Percentiles rank a stretch among this genome's conserved stretches.
Evolutionary conservation across 164 flowering plant genomes (phyloP).

Genomic region (Vitis rotundifolia): DNA sequence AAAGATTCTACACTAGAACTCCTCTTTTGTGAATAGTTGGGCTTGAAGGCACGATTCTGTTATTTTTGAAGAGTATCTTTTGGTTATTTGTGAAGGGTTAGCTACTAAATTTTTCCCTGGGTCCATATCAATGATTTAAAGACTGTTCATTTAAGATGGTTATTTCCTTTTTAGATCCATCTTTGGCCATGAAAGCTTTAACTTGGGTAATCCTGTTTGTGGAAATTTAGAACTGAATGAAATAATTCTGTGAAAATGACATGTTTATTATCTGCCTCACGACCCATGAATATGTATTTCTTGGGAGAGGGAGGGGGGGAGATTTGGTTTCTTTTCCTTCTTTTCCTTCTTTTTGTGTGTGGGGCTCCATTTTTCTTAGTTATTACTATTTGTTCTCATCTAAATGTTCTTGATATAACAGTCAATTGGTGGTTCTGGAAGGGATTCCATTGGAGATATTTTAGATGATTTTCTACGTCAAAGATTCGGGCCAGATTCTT

Average conservation of each 20-base stretch:
- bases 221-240: background rate
- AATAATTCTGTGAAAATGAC: background rate
- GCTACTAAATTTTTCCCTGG: too few relatives aligned
- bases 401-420: constrained; percentile 28
- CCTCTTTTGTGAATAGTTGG: too few relatives aligned
- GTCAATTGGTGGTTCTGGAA: constrained; percentile 56
- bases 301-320: too few relatives aligned
- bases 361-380: background rate
- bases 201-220: background rate
- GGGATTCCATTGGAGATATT: constrained; percentile 55
- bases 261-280: background rate
- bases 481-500: constrained; percentile 77
- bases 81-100: too few relatives aligned
- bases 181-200: background rate
- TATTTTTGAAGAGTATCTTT: too few relatives aligned
- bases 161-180: background rate
- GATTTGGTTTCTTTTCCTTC: too few relatives aligned
- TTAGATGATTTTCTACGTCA: constrained; percentile 78
- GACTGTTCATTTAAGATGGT: too few relatives aligned
- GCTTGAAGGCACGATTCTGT: too few relatives aligned
- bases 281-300: background rate
- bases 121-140: too few relatives aligned
- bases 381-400: background rate
- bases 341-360: background rate
- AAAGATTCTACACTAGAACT: too few relatives aligned